Evolutionary conservation across 1,284 basidiomycete genomes (phyloP).

Genomic region (Leucoagaricus sp.): DNA sequence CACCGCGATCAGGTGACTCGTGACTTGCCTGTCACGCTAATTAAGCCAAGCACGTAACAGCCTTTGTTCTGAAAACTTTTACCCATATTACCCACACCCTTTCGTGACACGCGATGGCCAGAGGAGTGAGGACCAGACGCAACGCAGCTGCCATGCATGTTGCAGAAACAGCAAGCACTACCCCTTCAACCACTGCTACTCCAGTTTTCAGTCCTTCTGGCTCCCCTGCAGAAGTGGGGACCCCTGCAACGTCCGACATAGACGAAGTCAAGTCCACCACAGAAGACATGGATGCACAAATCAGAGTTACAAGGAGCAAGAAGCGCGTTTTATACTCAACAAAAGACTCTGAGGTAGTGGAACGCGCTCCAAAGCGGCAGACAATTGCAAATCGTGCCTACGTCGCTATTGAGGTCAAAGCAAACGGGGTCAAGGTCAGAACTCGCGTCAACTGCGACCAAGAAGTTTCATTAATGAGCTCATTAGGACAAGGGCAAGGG

Average conservation of each 20-base stretch:
- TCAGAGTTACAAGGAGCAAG: constrained; percentile 23
- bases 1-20: constrained; percentile 9
- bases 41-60: background rate
- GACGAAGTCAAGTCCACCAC: constrained; percentile 22
- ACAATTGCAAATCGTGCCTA: constrained; percentile 40
- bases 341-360: constrained; percentile 12
- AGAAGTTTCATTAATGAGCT: constrained; percentile 27
- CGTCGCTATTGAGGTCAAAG: constrained; percentile 41
- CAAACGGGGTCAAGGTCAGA: constrained; percentile 23
- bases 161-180: constrained; percentile 16
- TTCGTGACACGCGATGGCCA: constrained; percentile 6
- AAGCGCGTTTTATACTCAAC: constrained; percentile 17
- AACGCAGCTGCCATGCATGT: background rate
- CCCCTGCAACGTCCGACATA: constrained; percentile 37
- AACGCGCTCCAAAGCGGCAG: constrained; percentile 45
- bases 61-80: constrained; percentile 7
- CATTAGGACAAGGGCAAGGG: constrained; percentile 41
- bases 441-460: constrained; percentile 29
- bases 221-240: constrained; percentile 30
- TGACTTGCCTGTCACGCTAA: constrained; percentile 13
- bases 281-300: constrained; percentile 19
- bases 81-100: background rate
- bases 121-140: constrained; percentile 2
- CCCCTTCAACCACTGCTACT: constrained; percentile 34
- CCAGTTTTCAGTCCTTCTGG: constrained; percentile 47